A percentile compares a stretch with the other conserved stretches of the same genome.
Conservation (phyloP, 176 grass and related monocot genomes). For the Musa acuminata region DNA sequence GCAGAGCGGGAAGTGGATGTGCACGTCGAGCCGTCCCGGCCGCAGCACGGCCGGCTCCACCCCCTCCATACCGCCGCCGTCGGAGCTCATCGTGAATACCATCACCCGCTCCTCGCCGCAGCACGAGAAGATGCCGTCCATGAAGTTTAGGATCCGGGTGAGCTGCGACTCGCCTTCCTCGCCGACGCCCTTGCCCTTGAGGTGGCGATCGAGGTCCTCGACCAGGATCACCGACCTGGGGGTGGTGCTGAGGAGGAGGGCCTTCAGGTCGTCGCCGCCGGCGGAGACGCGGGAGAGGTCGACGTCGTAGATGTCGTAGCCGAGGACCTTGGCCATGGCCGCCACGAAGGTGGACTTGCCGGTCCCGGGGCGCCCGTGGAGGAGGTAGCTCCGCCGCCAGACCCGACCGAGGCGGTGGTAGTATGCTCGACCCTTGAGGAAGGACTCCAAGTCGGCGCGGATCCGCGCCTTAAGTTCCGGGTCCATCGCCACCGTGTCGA, state of each 20-base stretch:
- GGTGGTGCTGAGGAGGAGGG: conserved; percentile 51
- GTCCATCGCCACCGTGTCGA: conserved; percentile 83
- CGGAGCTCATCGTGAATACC: conserved; percentile 77
- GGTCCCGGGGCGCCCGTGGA: conserved; percentile 64
- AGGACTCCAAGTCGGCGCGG: conserved; percentile 58
- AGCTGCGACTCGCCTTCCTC: conserved; percentile 27
- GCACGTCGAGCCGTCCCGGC: conserved; percentile 69
- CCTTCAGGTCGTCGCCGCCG: conserved; percentile 51
- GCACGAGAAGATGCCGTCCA: conserved; percentile 79
- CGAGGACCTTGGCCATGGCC: conserved; percentile 76
- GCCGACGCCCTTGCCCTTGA: conserved; percentile 16
- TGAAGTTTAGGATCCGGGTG: conserved; percentile 57
- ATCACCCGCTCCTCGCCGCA: conserved; percentile 86
- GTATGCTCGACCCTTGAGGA: conserved; percentile 72
- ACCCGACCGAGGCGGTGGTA: conserved; percentile 83
- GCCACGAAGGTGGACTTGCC: conserved; percentile 91
- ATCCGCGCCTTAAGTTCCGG: conserved; percentile 61
- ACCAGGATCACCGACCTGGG: conserved; percentile 90
- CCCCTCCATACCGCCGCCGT: conserved; percentile 38
- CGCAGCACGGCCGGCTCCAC: conserved; percentile 78
- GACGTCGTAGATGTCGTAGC: conserved; percentile 85
- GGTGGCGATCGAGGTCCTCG: conserved; percentile 85
- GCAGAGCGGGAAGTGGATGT: conserved; percentile 87
- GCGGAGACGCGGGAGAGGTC: conserved; percentile 41
- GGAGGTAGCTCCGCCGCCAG: conserved; percentile 96